Conservation (phyloP, 2,329 filamentous ascomycete species). For the Diplocarpon rosae region DNA sequence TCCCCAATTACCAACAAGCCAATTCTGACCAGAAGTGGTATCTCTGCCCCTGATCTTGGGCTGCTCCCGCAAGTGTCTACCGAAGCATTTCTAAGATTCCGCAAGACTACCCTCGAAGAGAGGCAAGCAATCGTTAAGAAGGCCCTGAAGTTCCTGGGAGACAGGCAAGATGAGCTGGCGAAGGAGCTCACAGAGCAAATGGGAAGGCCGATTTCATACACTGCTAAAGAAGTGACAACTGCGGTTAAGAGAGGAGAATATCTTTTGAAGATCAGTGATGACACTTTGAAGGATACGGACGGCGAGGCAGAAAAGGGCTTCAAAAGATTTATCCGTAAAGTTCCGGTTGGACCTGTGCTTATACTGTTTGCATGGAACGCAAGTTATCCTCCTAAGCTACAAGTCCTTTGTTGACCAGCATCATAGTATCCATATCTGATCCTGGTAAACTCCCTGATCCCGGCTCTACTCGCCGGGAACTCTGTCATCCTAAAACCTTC, state of each 20-base stretch:
- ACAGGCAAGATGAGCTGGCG: constrained; percentile 69
- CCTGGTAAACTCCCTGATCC: constrained; percentile 83
- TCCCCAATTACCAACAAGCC: constrained; percentile 83
- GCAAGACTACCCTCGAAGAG: constrained; percentile 61
- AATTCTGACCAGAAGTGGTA: constrained; percentile 67
- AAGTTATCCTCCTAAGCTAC: constrained; percentile 31
- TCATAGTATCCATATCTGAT: constrained; percentile 85
- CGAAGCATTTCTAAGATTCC: constrained; percentile 66
- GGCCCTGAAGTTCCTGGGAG: constrained; percentile 59
- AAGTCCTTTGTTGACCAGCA: constrained; percentile 8
- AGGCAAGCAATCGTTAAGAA: constrained; percentile 73
- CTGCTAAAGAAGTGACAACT: constrained; percentile 71
- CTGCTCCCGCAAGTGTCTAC: constrained; percentile 61
- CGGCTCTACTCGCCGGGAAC: constrained; percentile 83
- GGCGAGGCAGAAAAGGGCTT: constrained; percentile 82
- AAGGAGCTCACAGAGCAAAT: constrained; percentile 87
- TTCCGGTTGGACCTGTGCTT: constrained; percentile 77
- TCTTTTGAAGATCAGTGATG: constrained; percentile 70
- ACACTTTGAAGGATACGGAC: constrained; percentile 66
- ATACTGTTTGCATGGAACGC: constrained; percentile 96
- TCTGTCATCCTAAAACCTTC: constrained; percentile 90
- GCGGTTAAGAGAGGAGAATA: constrained; percentile 80
- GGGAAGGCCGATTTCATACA: constrained; percentile 85
- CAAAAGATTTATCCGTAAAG: constrained; percentile 79
- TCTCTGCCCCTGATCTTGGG: constrained; percentile 58